Evolutionary conservation across 1,139 yeast species (phyloP).

Genomic region (Sugiyamaella sp.): DNA sequence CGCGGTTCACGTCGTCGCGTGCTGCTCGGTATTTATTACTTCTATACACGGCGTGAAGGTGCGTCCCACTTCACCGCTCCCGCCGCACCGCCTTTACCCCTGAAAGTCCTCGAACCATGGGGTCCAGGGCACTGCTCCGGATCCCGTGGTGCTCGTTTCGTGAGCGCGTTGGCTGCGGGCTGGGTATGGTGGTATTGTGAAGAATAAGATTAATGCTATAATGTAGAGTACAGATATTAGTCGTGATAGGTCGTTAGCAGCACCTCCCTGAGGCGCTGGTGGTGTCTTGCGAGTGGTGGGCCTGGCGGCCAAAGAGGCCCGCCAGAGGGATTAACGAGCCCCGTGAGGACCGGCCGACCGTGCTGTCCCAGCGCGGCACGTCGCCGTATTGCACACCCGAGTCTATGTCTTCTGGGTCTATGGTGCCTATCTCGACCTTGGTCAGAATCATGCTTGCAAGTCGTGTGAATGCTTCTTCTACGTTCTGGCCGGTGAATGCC

Average conservation of each 20-base stretch:
- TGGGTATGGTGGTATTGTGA: no score
- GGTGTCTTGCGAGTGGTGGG: constrained; percentile 3
- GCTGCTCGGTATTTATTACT: background rate
- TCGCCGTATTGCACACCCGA: constrained; percentile 55
- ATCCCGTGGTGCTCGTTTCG: background rate
- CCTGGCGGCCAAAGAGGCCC: constrained; percentile 20
- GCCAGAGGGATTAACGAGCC: constrained; percentile 14
- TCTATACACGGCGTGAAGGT: background rate
- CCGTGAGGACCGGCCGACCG: constrained; percentile 26
- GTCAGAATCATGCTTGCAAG: constrained; percentile 47
- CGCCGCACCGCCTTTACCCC: background rate
- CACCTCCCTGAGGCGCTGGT: constrained; percentile 8
- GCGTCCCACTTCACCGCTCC: background rate
- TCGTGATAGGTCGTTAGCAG: constrained; percentile 1
- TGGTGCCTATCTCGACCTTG: constrained; percentile 49
- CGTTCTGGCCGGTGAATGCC: constrained; percentile 63
- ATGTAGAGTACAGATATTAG: background rate
- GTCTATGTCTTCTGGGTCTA: constrained; percentile 49
- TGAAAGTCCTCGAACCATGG: background rate
- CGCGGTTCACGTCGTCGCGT: constrained; percentile 10
- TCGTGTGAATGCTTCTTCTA: constrained; percentile 59
- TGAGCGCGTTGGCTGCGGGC: background rate
- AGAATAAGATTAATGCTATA: background rate
- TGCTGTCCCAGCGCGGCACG: constrained; percentile 44
- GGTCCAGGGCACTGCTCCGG: no score